phyloP scores from a whole-genome alignment of 176 grass and related monocot genomes.

The Zoysia pacifica region DNA sequence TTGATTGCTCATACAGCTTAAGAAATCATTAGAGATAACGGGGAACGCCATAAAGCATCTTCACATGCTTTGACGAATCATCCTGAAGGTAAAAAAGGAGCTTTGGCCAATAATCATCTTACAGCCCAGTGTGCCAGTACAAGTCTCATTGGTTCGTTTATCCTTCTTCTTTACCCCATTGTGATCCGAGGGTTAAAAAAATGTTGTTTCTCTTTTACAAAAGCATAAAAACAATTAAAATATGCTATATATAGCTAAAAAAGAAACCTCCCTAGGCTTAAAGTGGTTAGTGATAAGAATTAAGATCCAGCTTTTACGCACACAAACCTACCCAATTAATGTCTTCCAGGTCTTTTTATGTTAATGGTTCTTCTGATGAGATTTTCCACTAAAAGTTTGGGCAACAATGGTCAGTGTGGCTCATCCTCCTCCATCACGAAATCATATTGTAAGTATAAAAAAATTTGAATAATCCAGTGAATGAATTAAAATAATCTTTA shows the following conservation, averaged over 20 bases:
- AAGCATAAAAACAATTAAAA: slow-evolving; percentile 15
- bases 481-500: background rate
- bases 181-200: background rate
- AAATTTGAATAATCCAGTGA: slow-evolving; percentile 14
- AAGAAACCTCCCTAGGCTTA: slow-evolving; percentile 6
- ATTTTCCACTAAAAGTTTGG: slow-evolving; percentile 38
- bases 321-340: slow-evolving; percentile 34
- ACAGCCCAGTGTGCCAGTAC: slow-evolving; percentile 1
- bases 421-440: slow-evolving; percentile 20
- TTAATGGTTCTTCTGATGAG: slow-evolving; percentile 30
- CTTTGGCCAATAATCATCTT: slow-evolving; percentile 31
- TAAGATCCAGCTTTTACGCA: slow-evolving; percentile 25
- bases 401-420: background rate
- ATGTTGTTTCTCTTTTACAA: slow-evolving; percentile 23
- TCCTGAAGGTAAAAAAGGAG: background rate
- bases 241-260: slow-evolving; percentile 30
- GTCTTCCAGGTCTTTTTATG: slow-evolving; percentile 24
- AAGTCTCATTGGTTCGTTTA: slow-evolving; percentile 1
- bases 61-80: slow-evolving; percentile 37
- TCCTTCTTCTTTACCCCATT: background rate
- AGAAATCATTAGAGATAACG: slow-evolving; percentile 44
- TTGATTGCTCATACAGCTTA: slow-evolving; percentile 25
- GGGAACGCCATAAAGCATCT: slow-evolving; percentile 33
- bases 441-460: slow-evolving; percentile 1
- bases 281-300: slow-evolving; percentile 27